Conservation (phyloP, 1,284 basidiomycete species). For the Ustilago sp. region DNA sequence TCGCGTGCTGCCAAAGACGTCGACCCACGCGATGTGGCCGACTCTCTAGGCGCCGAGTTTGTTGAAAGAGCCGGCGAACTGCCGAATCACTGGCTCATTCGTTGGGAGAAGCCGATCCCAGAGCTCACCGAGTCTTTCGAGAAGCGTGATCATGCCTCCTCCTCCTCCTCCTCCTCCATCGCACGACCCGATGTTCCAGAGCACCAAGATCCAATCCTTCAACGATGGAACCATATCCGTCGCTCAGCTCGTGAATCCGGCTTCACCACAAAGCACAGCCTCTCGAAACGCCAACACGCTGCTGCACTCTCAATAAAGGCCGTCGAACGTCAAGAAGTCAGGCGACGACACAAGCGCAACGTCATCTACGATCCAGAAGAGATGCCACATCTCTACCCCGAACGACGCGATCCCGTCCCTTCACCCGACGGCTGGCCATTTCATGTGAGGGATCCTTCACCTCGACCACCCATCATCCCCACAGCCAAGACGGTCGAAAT, state of each 20-base stretch:
- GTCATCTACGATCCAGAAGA: constrained; percentile 62
- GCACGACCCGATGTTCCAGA: constrained; percentile 34
- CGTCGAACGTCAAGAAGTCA: constrained; percentile 65
- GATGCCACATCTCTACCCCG: constrained; percentile 63
- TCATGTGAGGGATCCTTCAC: constrained; percentile 44
- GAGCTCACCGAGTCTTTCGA: constrained; percentile 10
- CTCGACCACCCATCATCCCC: constrained; percentile 46
- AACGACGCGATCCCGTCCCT: constrained; percentile 52
- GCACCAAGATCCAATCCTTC: constrained; percentile 71
- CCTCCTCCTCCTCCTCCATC: constrained; percentile 19
- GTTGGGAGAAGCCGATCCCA: constrained; percentile 70
- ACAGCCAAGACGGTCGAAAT: constrained; percentile 49
- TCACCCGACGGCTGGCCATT: constrained; percentile 32
- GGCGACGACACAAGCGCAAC: constrained; percentile 66
- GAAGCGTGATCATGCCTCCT: constrained; percentile 23
- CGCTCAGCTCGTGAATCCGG: constrained; percentile 28
- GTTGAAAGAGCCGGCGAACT: constrained; percentile 91
- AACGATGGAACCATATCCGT: constrained; percentile 70
- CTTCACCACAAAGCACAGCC: constrained; percentile 35
- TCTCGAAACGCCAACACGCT: constrained; percentile 45
- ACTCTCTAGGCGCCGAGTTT: constrained; percentile 81
- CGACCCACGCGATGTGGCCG: constrained; percentile 71
- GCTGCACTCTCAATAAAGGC: constrained; percentile 56
- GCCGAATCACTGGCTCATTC: constrained; percentile 84
- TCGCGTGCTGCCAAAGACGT: constrained; percentile 72